Conservation (phyloP, 2,329 filamentous ascomycete genomes). For the Alternaria angustiovoidea region DNA sequence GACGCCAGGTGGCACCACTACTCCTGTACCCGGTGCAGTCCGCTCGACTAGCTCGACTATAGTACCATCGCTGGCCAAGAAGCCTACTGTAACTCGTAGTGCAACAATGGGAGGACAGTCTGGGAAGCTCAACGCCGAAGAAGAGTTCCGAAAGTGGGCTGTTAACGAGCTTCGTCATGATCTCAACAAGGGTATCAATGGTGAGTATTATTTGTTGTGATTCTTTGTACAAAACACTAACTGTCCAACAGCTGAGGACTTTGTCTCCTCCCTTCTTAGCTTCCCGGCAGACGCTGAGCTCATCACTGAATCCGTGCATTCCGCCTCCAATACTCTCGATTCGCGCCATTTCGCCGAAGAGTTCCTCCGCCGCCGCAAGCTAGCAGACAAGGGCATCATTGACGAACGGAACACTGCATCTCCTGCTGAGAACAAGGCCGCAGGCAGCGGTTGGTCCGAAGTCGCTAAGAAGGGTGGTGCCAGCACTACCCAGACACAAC, state of each 20-base stretch:
- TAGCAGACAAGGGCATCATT: constrained; percentile 89
- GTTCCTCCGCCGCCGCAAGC: constrained; percentile 89
- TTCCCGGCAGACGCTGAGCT: constrained; percentile 81
- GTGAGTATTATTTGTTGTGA: constrained; percentile 54
- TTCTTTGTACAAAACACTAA: constrained; percentile 22
- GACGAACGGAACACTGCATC: constrained; percentile 70
- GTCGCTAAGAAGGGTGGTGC: constrained; percentile 94
- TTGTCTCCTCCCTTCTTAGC: constrained; percentile 76
- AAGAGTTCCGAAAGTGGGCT: constrained; percentile 95
- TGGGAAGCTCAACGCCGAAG: constrained; percentile 72
- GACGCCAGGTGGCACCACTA: constrained; percentile 68
- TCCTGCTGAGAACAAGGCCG: constrained; percentile 52
- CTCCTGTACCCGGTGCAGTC: constrained; percentile 57
- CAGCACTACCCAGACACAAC: constrained; percentile 51
- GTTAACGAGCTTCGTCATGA: constrained; percentile 80
- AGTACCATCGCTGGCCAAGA: constrained; percentile 56
- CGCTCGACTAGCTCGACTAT: constrained; percentile 58
- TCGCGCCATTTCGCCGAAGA: constrained; percentile 93
- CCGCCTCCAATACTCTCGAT: constrained; percentile 86
- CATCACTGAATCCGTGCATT: constrained; percentile 90
- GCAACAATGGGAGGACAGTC: constrained; percentile 54
- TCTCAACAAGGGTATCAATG: constrained; percentile 71
- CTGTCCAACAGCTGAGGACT: constrained; percentile 71
- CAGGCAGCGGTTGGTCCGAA: constrained; percentile 85
- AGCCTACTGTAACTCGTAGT: constrained; percentile 62